Evolutionary conservation across 129 eudicot species (phyloP).

Genomic region (Arctium minus): DNA sequence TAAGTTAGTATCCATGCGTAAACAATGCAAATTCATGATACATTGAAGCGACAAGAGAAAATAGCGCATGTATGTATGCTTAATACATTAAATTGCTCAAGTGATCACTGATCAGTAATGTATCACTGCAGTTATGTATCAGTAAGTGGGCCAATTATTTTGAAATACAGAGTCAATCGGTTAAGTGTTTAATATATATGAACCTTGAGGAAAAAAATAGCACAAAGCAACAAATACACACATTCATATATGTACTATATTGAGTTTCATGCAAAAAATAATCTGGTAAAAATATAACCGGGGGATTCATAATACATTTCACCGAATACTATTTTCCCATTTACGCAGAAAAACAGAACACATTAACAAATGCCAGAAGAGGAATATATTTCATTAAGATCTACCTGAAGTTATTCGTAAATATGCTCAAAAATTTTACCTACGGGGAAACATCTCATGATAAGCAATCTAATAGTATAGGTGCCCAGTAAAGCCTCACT

Average conservation of each 20-base stretch:
- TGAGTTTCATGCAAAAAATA: not conserved
- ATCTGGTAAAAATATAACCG: not conserved
- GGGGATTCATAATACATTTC: not conserved
- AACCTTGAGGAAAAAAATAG: not conserved
- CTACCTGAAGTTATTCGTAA: not conserved
- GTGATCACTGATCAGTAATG: not conserved
- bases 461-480: not conserved
- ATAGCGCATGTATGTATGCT: not conserved
- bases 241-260: not conserved
- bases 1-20: not conserved
- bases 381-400: not conserved
- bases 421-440: not conserved
- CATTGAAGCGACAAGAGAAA: not conserved
- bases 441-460: not conserved
- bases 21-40: not conserved
- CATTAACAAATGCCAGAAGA: not conserved
- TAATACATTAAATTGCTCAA: not conserved
- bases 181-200: not conserved
- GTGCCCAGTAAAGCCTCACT: not conserved
- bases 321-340: not conserved
- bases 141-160: not conserved
- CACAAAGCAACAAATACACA: conserved; percentile 3
- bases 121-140: not conserved
- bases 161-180: not conserved
- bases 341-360: not conserved